phyloP scores from a whole-genome alignment of 495 filamentous ascomycete genomes.

The Hypoxylon lienhwacheense region DNA sequence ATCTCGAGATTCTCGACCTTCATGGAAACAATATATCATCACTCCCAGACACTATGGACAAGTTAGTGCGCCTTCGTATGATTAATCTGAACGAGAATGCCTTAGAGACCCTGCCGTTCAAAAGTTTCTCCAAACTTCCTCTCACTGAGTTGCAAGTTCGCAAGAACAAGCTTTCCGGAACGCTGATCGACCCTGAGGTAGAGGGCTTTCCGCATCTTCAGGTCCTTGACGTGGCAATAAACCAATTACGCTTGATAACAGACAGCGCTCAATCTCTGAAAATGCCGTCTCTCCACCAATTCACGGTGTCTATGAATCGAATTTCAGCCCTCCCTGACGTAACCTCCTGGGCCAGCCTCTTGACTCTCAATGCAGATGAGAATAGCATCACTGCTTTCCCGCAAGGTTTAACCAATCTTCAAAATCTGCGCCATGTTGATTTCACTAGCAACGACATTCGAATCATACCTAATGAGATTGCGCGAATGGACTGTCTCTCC shows the following conservation, averaged over 20 bases:
- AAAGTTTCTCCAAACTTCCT: conserved; percentile 64
- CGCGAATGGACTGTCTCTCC: conserved; percentile 74
- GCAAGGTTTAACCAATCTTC: conserved; percentile 66
- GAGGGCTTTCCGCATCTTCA: conserved; percentile 64
- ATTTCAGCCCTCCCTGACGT: conserved; percentile 71
- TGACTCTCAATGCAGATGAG: conserved; percentile 73
- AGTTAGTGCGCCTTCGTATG: conserved; percentile 65
- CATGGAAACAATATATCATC: conserved; percentile 77
- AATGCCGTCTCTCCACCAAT: conserved; percentile 71
- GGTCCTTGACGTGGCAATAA: conserved; percentile 73
- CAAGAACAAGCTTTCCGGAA: conserved; percentile 75
- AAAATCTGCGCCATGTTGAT: conserved; percentile 71
- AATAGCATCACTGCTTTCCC: conserved; percentile 78
- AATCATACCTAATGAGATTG: conserved; percentile 72
- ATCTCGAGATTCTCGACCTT: conserved; percentile 79
- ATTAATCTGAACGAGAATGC: conserved; percentile 79
- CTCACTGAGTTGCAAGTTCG: conserved; percentile 74
- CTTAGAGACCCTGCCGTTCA: conserved; percentile 69
- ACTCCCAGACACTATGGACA: conserved; percentile 68
- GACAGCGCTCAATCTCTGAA: conserved; percentile 26
- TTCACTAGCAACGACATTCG: conserved; percentile 82
- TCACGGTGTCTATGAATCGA: conserved; percentile 76
- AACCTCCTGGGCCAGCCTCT: conserved; percentile 67
- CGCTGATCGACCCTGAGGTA: conserved; percentile 65
- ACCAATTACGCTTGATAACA: conserved; percentile 55